Conservation (phyloP, 805 yeast species). For the Cyberlindnera sargentensis region DNA sequence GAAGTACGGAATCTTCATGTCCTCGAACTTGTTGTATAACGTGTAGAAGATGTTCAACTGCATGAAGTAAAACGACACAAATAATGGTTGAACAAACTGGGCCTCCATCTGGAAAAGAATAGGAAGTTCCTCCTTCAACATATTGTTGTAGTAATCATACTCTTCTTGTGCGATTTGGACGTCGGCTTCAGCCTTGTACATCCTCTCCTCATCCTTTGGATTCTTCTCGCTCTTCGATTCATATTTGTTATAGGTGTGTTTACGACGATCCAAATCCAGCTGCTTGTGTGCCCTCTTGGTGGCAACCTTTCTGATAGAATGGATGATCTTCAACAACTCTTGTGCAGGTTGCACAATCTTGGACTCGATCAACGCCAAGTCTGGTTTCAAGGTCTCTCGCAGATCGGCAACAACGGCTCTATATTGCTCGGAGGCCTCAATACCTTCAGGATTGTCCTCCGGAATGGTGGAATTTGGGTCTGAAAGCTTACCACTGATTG, state of each 20-base stretch:
- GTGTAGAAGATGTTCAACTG: constrained; percentile 96
- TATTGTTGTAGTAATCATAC: constrained; percentile 90
- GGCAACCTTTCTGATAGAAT: constrained; percentile 85
- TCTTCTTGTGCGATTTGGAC: constrained; percentile 90
- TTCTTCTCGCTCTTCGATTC: constrained; percentile 80
- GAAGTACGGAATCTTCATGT: constrained; percentile 94
- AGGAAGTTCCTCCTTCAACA: constrained; percentile 89
- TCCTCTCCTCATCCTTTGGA: constrained; percentile 83
- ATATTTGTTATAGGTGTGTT: constrained; percentile 58
- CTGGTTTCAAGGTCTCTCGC: constrained; percentile 84
- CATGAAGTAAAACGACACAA: constrained; percentile 94
- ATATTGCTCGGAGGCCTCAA: constrained; percentile 89
- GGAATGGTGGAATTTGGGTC: constrained; percentile 83
- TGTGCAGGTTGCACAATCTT: constrained; percentile 89
- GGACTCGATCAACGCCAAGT: constrained; percentile 83
- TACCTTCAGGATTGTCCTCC: constrained; percentile 96
- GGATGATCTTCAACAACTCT: constrained; percentile 77
- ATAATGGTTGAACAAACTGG: constrained; percentile 87
- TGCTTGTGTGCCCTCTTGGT: constrained; percentile 94
- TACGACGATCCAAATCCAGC: constrained; percentile 85
- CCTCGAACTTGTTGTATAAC: constrained; percentile 84
- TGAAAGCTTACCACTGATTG: constrained; percentile 85
- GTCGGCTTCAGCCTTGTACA: constrained; percentile 86
- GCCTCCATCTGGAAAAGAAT: constrained; percentile 81
- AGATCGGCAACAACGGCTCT: constrained; percentile 81